Evolutionary conservation across 2,329 filamentous ascomycete species (phyloP).

Genomic region (Microsporum ferrugineum): DNA sequence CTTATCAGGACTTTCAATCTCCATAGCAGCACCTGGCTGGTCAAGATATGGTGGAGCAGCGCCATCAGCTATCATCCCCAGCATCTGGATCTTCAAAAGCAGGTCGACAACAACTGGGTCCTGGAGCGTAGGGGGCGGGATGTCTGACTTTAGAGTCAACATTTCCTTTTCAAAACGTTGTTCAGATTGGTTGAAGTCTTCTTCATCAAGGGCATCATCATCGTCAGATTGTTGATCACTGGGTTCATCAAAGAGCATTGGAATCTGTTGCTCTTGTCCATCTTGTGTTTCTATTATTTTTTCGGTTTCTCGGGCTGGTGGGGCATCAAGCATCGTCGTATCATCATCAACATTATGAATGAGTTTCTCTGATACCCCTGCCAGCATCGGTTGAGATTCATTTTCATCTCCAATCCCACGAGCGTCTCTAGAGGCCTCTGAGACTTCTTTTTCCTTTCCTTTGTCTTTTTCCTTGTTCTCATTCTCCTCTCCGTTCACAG

Average conservation of each 20-base stretch:
- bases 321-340: not conserved
- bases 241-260: slow-evolving; percentile 24
- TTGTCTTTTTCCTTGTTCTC: not conserved
- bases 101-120: slow-evolving; percentile 33
- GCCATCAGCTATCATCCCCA: slow-evolving; percentile 33
- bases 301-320: slow-evolving; percentile 5
- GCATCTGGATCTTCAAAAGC: slow-evolving; percentile 34
- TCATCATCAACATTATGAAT: not conserved
- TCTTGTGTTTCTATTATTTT: slow-evolving; percentile 11
- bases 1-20: slow-evolving; percentile 12
- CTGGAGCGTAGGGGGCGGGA: slow-evolving; percentile 33
- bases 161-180: slow-evolving; percentile 36
- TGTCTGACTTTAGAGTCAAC: slow-evolving; percentile 30
- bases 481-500: not conserved
- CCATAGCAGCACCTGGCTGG: slow-evolving; percentile 16
- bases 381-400: not conserved
- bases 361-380: not conserved
- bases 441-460: not conserved
- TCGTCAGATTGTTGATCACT: slow-evolving; percentile 37
- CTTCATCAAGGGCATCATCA: slow-evolving; percentile 37
- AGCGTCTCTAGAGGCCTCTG: not conserved
- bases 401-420: not conserved
- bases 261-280: slow-evolving; percentile 6
- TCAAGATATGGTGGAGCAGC: slow-evolving; percentile 21
- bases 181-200: slow-evolving; percentile 37